Evolutionary conservation across 2,329 filamentous ascomycete species (phyloP), one percentile per base, ranked within the genome.

Genomic region (Fusarium annulatum): DNA sequence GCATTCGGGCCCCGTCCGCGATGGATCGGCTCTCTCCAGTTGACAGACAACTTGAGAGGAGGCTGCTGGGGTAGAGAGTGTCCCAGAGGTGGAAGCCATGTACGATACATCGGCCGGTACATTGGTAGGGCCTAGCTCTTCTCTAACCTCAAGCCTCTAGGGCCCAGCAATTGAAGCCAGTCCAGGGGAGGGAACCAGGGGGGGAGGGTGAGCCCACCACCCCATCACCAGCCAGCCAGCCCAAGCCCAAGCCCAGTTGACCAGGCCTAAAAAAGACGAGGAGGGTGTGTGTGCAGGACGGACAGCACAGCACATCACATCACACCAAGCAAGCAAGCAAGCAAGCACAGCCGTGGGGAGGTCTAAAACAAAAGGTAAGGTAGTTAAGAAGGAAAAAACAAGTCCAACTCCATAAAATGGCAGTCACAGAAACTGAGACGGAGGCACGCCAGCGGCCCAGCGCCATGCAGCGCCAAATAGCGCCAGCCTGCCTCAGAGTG

Each of bases 21-120:
- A 77, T 75, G 66, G 75, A 77, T 77, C 71, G 74, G 66, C 71
- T 72, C 64, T 76, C 61, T 69, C 71, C 58, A 74, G 67, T 71
- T 61, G 63, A 72, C 55, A 67, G 67, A 69, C 67, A 57, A 69
- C 69, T 76, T 58, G 69, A 77, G 62, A 68, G 59, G 58, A 73
- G 70, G 61, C 71, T 73, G 45, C 71, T 56, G 57, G 70, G 70
- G 69, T 67, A 64, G 59, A 62, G 55, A 38, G 53, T 58, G 63
- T 68, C 46, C 61, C 41, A 63, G 41, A 39, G 38, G 52, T 41
- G 51, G 61, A 58, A 61, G 57, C 58, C 58, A 73, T 69, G 71
- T 73, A 71, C 71, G 46, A 67, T 63, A 69, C 67, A 63, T 69
- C 42, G 57, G 66, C 58, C 64, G 64, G 71, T 73, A 73, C 66